phyloP scores from a whole-genome alignment of 2,329 filamentous ascomycete genomes.

The Paraphaeosphaeria minitans region DNA sequence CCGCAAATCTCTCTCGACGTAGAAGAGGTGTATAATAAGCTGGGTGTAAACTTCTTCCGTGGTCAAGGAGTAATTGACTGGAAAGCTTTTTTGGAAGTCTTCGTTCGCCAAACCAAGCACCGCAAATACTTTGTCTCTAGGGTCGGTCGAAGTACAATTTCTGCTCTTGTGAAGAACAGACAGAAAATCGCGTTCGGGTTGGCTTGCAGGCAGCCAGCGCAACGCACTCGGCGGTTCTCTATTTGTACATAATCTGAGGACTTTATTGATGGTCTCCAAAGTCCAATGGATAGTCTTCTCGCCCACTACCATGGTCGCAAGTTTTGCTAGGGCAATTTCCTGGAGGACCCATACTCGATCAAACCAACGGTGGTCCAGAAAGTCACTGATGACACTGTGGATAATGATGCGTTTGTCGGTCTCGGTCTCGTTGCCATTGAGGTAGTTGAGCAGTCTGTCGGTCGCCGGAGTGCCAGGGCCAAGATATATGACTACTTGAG shows the following conservation, averaged over 20 bases:
- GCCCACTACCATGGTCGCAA: conserved; percentile 12
- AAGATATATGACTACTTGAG: conserved; percentile 13
- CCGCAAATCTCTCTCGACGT: neutral
- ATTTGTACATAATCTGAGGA: conserved; percentile 4
- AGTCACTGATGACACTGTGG: neutral
- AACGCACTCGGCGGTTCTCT: conserved; percentile 11
- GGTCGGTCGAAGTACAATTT: conserved; percentile 14
- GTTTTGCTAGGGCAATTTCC: conserved; percentile 22
- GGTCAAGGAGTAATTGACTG: conserved; percentile 17
- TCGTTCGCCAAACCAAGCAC: conserved; percentile 16
- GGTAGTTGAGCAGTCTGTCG: conserved; percentile 10
- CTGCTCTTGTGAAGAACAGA: conserved; percentile 14
- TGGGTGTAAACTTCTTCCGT: conserved; percentile 9
- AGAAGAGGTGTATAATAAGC: conserved; percentile 10
- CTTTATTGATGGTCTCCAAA: neutral
- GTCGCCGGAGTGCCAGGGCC: conserved; percentile 14
- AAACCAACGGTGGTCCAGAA: conserved; percentile 11
- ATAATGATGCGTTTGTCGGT: neutral
- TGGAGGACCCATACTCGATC: conserved; percentile 27
- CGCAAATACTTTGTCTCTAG: conserved; percentile 22
- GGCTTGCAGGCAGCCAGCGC: conserved; percentile 1
- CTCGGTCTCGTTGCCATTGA: conserved; percentile 4
- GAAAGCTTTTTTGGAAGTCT: neutral
- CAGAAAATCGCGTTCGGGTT: conserved; percentile 11
- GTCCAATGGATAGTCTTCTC: conserved; percentile 10